Evolutionary conservation across 768 basidiomycete genomes (phyloP).

Genomic region (Suillus luteus): DNA sequence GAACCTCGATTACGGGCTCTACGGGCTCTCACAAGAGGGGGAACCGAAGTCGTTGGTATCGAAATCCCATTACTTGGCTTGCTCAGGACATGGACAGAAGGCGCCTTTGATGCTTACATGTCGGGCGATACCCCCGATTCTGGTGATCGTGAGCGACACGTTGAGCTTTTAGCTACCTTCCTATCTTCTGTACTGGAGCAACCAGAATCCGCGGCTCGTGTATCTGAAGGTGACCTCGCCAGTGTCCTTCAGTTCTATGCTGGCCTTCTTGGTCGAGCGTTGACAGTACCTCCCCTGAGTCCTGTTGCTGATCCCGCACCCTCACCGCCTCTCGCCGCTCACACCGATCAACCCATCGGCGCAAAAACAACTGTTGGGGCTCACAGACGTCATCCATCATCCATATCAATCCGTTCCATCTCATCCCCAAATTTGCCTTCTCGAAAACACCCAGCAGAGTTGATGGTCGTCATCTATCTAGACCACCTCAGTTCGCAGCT

Average conservation of each 20-base stretch:
- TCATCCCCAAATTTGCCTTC: conserved; percentile 32
- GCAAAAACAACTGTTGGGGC: conserved; percentile 30
- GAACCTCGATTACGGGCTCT: conserved; percentile 71
- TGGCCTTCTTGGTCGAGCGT: conserved; percentile 53
- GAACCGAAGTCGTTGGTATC: conserved; percentile 62
- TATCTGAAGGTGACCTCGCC: conserved; percentile 58
- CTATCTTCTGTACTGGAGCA: conserved; percentile 53
- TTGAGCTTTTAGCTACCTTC: conserved; percentile 61
- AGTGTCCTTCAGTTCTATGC: conserved; percentile 65
- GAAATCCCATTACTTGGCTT: conserved; percentile 57
- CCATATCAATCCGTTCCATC: conserved; percentile 52
- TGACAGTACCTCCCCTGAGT: conserved; percentile 36
- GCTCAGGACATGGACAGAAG: conserved; percentile 66
- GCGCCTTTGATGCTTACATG: conserved; percentile 57
- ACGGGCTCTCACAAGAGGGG: conserved; percentile 60
- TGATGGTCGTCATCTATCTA: conserved; percentile 64
- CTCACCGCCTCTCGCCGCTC: conserved; percentile 33
- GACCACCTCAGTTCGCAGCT: conserved; percentile 62
- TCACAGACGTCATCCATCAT: conserved; percentile 65
- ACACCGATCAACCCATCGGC: conserved; percentile 31
- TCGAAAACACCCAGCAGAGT: conserved; percentile 57
- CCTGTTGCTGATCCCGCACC: conserved; percentile 18
- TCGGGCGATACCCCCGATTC: conserved; percentile 37
- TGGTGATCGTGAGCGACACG: conserved; percentile 57
- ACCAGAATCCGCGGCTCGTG: conserved; percentile 56